Conservation (phyloP, 305 asterid species). For the Plantago coronopus region DNA sequence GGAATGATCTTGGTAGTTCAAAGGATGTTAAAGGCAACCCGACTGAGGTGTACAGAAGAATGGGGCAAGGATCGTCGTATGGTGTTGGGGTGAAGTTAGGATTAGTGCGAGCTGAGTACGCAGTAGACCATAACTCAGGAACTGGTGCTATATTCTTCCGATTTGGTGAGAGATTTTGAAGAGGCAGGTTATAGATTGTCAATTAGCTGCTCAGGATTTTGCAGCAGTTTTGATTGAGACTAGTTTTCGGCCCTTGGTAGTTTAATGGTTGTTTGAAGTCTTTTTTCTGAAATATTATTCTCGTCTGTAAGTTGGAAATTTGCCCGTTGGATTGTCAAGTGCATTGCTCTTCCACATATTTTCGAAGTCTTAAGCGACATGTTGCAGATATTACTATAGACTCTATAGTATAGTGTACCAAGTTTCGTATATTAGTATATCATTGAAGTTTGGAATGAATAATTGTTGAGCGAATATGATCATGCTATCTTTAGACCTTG, state of each 20-base stretch:
- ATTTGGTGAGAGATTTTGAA: constrained; percentile 73
- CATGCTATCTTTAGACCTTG: too few species aligned
- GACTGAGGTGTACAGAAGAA: constrained; percentile 83
- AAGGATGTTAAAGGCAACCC: constrained; percentile 98
- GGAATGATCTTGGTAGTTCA: constrained; percentile 90
- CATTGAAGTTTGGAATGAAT: too few species aligned
- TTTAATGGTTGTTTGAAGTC: neutral
- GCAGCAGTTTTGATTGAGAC: constrained; percentile 22
- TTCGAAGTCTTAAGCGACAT: neutral
- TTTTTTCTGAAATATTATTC: too few species aligned
- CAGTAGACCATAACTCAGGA: constrained; percentile 84
- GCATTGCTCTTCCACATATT: neutral
- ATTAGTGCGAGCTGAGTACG: constrained; percentile 87
- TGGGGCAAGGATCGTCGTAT: constrained; percentile 92
- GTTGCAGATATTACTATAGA: neutral
- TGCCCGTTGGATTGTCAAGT: neutral
- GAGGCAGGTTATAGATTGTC: neutral
- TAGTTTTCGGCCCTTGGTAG: constrained; percentile 1
- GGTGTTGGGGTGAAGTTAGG: constrained; percentile 91
- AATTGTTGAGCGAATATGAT: too few species aligned
- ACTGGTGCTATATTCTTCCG: constrained; percentile 70
- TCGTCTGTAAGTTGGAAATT: neutral
- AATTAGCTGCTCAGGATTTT: constrained; percentile 16
- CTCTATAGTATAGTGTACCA: too few species aligned
- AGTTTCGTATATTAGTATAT: too few species aligned